phyloP scores from a whole-genome alignment of 192 early-diverging fungal species.

The Funneliformis mosseae region DNA sequence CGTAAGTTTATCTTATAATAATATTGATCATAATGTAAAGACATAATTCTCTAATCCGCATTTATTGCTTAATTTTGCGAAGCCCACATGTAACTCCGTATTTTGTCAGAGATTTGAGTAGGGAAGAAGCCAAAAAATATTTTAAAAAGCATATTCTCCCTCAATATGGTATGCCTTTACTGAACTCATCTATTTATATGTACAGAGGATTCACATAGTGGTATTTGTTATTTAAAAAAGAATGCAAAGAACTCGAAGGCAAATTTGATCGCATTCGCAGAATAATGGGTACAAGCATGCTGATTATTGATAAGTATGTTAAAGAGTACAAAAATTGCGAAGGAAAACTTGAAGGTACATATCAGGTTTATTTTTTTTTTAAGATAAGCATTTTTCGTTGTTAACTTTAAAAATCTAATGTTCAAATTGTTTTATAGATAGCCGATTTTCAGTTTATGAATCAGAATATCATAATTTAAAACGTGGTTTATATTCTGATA shows the following conservation, averaged over 20 bases:
- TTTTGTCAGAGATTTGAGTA: conserved; percentile 28
- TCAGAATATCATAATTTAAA: too few species aligned
- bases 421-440: too few species aligned
- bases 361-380: too few species aligned
- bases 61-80: background rate
- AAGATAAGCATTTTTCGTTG: too few species aligned
- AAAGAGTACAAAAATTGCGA: conserved; percentile 18
- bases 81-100: background rate
- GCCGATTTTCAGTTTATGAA: too few species aligned
- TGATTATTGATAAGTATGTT: conserved; percentile 25
- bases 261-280: background rate
- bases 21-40: conserved; percentile 13
- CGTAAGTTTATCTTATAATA: conserved; percentile 17
- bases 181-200: conserved; percentile 15
- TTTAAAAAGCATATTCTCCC: conserved; percentile 22
- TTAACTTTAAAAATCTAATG: too few species aligned
- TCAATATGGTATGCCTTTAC: conserved; percentile 12
- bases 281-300: background rate
- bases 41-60: conserved; percentile 18
- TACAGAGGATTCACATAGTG: background rate
- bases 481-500: too few species aligned
- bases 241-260: conserved; percentile 11
- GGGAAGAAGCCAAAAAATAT: conserved; percentile 19
- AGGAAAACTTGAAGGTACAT: too few species aligned
- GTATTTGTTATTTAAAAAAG: conserved; percentile 22